A percentile compares a stretch with the other conserved stretches of the same genome.
Evolutionary conservation across 768 basidiomycete species (phyloP).

Genomic region (Pleurotus platypus): DNA sequence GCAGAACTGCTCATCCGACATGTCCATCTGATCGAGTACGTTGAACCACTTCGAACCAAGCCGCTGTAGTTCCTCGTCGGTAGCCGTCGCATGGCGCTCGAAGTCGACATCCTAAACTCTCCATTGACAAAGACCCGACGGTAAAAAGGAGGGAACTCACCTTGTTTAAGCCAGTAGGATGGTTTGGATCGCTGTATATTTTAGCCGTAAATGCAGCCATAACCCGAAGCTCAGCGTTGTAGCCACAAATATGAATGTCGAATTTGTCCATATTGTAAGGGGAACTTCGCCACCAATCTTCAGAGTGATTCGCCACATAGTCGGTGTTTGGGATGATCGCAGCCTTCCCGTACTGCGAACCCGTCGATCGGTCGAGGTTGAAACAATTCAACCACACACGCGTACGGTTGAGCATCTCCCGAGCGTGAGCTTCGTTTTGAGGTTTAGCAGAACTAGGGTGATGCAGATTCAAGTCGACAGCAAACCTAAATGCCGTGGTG

Average conservation of each 20-base stretch:
- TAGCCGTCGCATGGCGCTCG: conserved; percentile 57
- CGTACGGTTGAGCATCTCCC: conserved; percentile 87
- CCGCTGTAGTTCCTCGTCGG: conserved; percentile 64
- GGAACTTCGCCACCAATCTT: conserved; percentile 68
- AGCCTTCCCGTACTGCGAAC: conserved; percentile 85
- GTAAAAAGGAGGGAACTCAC: conserved; percentile 27
- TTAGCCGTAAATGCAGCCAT: conserved; percentile 56
- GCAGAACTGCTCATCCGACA: conserved; percentile 47
- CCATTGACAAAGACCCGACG: neutral
- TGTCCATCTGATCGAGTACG: conserved; percentile 48
- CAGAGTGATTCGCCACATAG: conserved; percentile 70
- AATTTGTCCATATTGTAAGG: conserved; percentile 67
- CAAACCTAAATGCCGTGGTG: conserved; percentile 50
- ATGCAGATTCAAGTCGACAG: conserved; percentile 87
- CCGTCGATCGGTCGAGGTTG: conserved; percentile 86
- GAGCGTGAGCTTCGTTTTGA: conserved; percentile 73
- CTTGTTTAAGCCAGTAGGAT: conserved; percentile 76
- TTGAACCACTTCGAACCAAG: conserved; percentile 55
- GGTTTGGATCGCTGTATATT: conserved; percentile 70
- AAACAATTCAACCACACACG: conserved; percentile 89
- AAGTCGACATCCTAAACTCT: conserved; percentile 49
- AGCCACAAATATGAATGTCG: conserved; percentile 77
- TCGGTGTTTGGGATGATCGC: conserved; percentile 76
- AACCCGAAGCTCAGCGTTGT: conserved; percentile 70
- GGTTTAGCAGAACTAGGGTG: conserved; percentile 70